Conservation (phyloP, 2,329 filamentous ascomycete genomes). For the Mollisia scopiformis region DNA sequence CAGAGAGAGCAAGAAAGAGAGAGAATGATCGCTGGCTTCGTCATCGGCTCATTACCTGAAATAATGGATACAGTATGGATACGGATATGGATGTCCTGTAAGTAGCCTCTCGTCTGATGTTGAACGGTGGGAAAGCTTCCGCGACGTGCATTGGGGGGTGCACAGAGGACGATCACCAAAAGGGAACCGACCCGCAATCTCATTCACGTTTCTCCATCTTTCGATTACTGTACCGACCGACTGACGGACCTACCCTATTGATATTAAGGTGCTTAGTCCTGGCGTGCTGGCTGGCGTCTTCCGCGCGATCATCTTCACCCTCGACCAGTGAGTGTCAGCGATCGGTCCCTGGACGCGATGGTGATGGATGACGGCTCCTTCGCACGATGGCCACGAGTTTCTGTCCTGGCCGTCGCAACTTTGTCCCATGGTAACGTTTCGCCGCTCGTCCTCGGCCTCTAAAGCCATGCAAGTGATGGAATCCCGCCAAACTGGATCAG, state of each 20-base stretch:
- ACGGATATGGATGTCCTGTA: too few relatives aligned
- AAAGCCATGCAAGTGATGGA: conserved; percentile 17
- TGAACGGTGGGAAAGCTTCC: background rate
- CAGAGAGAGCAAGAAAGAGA: too few relatives aligned
- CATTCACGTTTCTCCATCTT: background rate
- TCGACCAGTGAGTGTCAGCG: background rate
- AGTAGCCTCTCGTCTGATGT: background rate
- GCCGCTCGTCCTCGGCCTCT: background rate
- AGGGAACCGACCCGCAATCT: conserved; percentile 4
- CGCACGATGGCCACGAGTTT: conserved; percentile 5
- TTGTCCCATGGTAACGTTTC: conserved; percentile 17
- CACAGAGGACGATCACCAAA: conserved; percentile 1
- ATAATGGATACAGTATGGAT: too few relatives aligned
- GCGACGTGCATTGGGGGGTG: background rate
- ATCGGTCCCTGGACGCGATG: conserved; percentile 1
- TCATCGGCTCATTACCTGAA: background rate
- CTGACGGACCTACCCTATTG: too few relatives aligned
- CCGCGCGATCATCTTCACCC: too few relatives aligned
- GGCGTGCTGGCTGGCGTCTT: too few relatives aligned
- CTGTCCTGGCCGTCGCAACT: background rate
- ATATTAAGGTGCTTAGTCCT: too few relatives aligned
- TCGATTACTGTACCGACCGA: too few relatives aligned
- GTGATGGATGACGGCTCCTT: too few relatives aligned
- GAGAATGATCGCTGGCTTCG: background rate
- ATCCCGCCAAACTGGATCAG: conserved; percentile 29